Base-by-base conservation (phyloP, 768 basidiomycete genomes). In the Phanerochaete carnosa region DNA sequence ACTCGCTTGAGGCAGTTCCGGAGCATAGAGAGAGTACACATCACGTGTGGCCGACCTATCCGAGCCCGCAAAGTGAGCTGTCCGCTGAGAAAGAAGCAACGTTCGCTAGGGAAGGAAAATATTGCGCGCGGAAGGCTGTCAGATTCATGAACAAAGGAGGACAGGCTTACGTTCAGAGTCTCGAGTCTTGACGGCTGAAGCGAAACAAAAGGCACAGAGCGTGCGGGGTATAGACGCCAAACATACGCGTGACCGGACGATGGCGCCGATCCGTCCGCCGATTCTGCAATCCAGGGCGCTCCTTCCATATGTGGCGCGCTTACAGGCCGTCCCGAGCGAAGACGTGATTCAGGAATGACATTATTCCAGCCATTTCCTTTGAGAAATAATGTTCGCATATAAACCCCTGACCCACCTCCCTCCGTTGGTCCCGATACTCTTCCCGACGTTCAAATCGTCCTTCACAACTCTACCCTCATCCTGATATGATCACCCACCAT, bases 241-340 rank as follows among this genome's bases (percentile, higher is more conserved):
- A 35, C 22, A 28, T 35, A 19, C 33, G 37, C 23, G 30, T 46
- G 51, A 15, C 33, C 52, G 59, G 51, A 39, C 25, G 39, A 25
- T 28, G 45, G 43, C 59, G 59, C 53, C 59, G 59, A 60, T 60
- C 59, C n/a, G 28, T 23, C 25, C 4, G 30, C 59, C 59, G 59
- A 55, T 60, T 49, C 53, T 55, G 57, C 47, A 25, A 58, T 51
- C 29, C n/a, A 58, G 46, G 57, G 45, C 33, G 26, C 28, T 60
- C 45, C 32, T 43, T 47, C 54, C 50, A 2, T 39, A 13, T n/a
- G 32, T 19, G 35, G 54, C 47, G 47, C 54, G 54, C 54, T 43
- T 39, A 35, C 35, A 22, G 26, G 54, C 35, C 54, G 51, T n/a
- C 23, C 23, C 52, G 30, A 53, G 30, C 35, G 35, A 55, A 55